Evolutionary conservation across 2,329 filamentous ascomycete species (phyloP).

Genomic region (Seiridium unicorne): DNA sequence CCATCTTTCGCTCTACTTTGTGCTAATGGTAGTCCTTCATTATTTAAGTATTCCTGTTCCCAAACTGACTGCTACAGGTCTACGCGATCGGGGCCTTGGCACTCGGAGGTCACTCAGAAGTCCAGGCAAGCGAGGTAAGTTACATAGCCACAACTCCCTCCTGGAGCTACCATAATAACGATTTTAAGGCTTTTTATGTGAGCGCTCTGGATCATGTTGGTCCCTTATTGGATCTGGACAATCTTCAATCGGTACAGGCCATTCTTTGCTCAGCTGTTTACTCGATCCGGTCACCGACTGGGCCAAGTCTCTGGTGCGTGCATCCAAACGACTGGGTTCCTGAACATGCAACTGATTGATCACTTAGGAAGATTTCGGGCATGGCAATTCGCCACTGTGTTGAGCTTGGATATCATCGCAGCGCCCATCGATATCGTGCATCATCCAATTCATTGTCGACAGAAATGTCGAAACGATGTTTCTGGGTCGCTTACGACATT

Average conservation of each 20-base stretch:
- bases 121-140: too few species aligned
- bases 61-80: too few species aligned
- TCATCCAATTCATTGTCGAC: conserved; percentile 8
- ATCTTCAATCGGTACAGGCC: conserved; percentile 29
- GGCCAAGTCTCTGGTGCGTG: conserved; percentile 25
- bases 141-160: too few species aligned
- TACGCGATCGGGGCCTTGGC: too few species aligned
- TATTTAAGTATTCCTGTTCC: too few species aligned
- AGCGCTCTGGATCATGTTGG: neutral
- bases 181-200: neutral
- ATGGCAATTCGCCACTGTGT: conserved; percentile 30
- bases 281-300: conserved; percentile 23
- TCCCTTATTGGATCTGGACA: conserved; percentile 16
- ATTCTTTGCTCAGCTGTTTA: conserved; percentile 30
- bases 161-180: neutral
- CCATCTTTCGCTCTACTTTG: neutral
- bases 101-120: too few species aligned
- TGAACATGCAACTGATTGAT: too few species aligned
- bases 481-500: conserved; percentile 25
- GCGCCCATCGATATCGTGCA: conserved; percentile 4
- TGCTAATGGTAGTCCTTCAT: too few species aligned
- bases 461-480: conserved; percentile 24
- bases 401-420: conserved; percentile 30
- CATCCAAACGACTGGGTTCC: neutral
- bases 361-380: conserved; percentile 25